Percentiles rank a stretch among this genome's conserved stretches.
These are phyloP conservation scores for Cryptomeria japonica DNA, from an alignment of 75 land plant species.

Conservation along the genomic window DNA sequence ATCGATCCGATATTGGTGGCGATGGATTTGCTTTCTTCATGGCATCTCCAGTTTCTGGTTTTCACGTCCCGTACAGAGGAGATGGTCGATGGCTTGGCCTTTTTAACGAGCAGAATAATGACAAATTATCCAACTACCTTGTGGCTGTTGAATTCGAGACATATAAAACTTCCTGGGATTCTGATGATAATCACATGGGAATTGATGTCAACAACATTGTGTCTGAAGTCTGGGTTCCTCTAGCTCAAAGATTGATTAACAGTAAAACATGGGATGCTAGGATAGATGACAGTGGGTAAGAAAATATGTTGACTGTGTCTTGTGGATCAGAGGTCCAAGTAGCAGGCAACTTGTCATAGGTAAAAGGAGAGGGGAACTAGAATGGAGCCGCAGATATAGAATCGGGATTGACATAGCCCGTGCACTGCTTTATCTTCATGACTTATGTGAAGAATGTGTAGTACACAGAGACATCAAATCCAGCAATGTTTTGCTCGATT, in stretches of 20 bases:
- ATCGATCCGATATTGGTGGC: too few relatives aligned
- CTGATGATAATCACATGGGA: background rate
- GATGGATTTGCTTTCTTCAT: too few relatives aligned
- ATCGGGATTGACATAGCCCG: constrained; percentile 34
- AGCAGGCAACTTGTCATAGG: background rate
- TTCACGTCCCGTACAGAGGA: too few relatives aligned
- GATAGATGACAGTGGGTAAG: too few relatives aligned
- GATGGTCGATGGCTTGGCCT: background rate
- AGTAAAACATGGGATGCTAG: too few relatives aligned
- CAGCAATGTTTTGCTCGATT: constrained; percentile 54
- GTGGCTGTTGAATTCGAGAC: background rate
- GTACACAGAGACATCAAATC: constrained; percentile 52
- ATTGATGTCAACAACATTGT: background rate
- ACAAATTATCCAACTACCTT: background rate
- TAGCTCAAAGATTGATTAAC: too few relatives aligned
- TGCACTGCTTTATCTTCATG: constrained; percentile 47
- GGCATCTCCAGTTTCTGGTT: too few relatives aligned
- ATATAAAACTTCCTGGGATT: background rate
- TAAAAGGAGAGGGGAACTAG: background rate
- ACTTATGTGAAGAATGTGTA: constrained; percentile 33
- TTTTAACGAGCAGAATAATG: background rate
- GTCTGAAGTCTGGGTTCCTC: background rate
- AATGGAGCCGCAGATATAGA: constrained; percentile 23
- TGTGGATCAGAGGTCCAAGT: background rate
- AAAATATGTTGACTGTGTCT: constrained; percentile 4